Evolutionary conservation across 2,329 filamentous ascomycete species (phyloP).

Genomic region (Cordyceps farinosa): DNA sequence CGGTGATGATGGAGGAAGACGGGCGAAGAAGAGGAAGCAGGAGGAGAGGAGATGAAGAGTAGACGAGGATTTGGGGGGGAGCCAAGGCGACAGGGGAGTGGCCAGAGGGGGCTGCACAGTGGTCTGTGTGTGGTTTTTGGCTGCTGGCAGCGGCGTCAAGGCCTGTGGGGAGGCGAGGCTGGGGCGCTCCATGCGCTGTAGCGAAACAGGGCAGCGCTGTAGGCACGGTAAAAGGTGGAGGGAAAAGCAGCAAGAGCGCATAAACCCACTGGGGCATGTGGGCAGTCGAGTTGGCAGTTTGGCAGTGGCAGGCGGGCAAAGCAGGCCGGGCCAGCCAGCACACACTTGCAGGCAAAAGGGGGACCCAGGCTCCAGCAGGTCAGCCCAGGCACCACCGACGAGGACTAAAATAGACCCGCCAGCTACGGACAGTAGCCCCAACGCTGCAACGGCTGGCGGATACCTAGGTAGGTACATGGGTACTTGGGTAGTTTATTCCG

Average conservation of each 20-base stretch:
- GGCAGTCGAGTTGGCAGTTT: neutral
- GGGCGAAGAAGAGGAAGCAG: constrained; percentile 30
- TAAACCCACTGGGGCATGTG: neutral
- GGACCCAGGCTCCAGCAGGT: neutral
- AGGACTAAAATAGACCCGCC: neutral
- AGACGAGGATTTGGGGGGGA: neutral
- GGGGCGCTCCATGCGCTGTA: neutral
- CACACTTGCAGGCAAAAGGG: neutral
- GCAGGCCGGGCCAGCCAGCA: neutral
- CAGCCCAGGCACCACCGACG: neutral
- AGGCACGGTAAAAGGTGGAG: neutral
- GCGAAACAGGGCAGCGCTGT: neutral
- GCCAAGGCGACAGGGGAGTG: neutral
- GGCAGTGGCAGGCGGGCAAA: neutral
- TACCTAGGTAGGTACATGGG: no score
- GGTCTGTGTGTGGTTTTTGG: no score
- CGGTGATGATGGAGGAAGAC: constrained; percentile 30
- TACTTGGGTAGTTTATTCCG: no score
- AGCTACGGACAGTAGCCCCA: neutral
- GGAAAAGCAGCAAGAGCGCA: neutral
- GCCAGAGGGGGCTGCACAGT: neutral
- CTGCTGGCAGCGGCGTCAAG: no score
- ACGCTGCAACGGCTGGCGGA: neutral
- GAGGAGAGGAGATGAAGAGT: constrained; percentile 29
- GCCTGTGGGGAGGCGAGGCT: no score